Conservation (phyloP, 306 rosid species). For the Delonix regia region DNA sequence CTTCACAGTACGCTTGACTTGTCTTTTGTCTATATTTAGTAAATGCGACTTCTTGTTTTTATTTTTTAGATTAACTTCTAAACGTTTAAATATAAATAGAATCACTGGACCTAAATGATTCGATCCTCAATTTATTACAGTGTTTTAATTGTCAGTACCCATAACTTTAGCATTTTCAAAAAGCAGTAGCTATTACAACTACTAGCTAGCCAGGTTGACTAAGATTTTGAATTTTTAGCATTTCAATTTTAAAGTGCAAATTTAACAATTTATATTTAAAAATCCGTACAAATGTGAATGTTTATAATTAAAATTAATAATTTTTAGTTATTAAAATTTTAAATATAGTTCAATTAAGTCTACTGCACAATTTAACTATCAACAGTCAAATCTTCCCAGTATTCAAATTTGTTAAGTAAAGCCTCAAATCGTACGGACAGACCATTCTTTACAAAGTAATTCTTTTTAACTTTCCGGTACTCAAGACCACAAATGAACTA, state of each 20-base stretch:
- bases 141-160: not conserved
- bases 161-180: not conserved
- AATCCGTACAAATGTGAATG: too few relatives aligned
- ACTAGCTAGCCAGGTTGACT: not conserved
- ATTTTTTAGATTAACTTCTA: not conserved
- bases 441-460: too few relatives aligned
- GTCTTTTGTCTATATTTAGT: conserved; percentile 7
- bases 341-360: too few relatives aligned
- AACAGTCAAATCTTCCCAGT: too few relatives aligned
- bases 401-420: too few relatives aligned
- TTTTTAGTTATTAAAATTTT: too few relatives aligned
- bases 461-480: not conserved
- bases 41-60: not conserved
- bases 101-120: not conserved
- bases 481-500: conserved; percentile 43
- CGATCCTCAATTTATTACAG: not conserved
- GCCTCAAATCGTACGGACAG: not conserved
- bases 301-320: too few relatives aligned
- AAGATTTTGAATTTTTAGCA: too few relatives aligned
- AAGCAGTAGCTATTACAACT: not conserved
- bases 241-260: too few relatives aligned
- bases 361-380: too few relatives aligned
- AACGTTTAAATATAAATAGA: not conserved
- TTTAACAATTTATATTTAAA: too few relatives aligned
- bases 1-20: conserved; percentile 15